These are phyloP conservation scores for Plasmodium knowlesi DNA, from an alignment of 169 alveolate species.

Conservation along the genomic window DNA sequence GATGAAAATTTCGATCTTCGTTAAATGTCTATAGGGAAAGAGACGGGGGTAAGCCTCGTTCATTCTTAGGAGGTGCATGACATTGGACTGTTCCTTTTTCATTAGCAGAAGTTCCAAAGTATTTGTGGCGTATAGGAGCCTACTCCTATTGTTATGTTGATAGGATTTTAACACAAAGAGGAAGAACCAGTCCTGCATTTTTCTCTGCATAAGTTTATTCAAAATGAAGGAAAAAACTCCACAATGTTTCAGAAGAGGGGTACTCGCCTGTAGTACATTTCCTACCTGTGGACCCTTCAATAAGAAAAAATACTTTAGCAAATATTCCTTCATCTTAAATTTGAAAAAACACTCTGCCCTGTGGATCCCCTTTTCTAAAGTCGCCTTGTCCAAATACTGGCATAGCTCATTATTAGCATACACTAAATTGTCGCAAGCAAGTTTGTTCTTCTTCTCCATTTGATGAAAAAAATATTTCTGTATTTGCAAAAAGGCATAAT, in stretches of 20 bases:
- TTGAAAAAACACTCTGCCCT: constrained; percentile 23
- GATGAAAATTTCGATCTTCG: constrained; percentile 32
- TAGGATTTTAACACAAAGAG: constrained; percentile 20
- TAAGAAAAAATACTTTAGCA: constrained; percentile 23
- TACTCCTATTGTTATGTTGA: constrained; percentile 38
- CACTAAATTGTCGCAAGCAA: constrained; percentile 20
- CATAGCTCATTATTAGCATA: constrained; percentile 52
- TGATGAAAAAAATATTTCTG: constrained; percentile 44
- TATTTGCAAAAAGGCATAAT: constrained; percentile 35
- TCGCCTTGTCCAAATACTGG: constrained; percentile 20
- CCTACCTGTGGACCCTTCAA: constrained; percentile 49
- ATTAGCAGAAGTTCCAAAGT: background rate
- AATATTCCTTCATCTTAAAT: constrained; percentile 23
- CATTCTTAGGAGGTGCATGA: background rate
- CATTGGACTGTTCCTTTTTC: constrained; percentile 1
- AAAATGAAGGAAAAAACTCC: constrained; percentile 22
- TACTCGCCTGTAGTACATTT: background rate
- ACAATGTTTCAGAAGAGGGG: constrained; percentile 19
- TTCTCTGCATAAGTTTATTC: constrained; percentile 29
- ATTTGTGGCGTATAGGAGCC: constrained; percentile 19
- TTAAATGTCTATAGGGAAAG: constrained; percentile 26
- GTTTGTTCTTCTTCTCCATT: constrained; percentile 14
- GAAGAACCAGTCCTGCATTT: constrained; percentile 20
- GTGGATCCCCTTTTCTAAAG: constrained; percentile 45
- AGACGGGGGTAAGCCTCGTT: constrained; percentile 36